Evolutionary conservation across 106 monocot genomes (phyloP).

Genomic region (Narthecium ossifragum): DNA sequence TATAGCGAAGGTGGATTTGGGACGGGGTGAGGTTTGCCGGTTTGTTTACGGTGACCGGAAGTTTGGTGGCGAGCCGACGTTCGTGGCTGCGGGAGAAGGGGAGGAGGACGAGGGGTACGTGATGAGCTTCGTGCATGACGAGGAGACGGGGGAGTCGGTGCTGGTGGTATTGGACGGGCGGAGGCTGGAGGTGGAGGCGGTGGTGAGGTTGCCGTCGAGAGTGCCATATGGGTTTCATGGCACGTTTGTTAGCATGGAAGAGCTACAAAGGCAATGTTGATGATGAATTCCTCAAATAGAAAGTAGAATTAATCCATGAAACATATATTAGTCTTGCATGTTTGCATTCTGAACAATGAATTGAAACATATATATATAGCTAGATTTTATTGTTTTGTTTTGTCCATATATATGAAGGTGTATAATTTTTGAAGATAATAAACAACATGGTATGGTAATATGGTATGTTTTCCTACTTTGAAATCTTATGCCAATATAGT

Average conservation of each 20-base stretch:
- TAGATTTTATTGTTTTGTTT: too few species aligned
- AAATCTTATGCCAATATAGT: too few species aligned
- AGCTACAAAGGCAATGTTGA: not conserved
- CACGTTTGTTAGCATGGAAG: slow-evolving; percentile 26
- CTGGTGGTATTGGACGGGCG: slow-evolving; percentile 44
- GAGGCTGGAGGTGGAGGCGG: slow-evolving; percentile 34
- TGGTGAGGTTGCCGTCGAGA: slow-evolving; percentile 44
- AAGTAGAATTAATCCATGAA: too few species aligned
- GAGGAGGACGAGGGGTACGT: slow-evolving; percentile 60
- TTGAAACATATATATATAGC: too few species aligned
- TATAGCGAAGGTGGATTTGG: slow-evolving; percentile 57
- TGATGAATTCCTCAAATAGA: too few species aligned
- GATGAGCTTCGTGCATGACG: slow-evolving; percentile 44
- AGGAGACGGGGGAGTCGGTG: slow-evolving; percentile 27
- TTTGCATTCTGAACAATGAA: too few species aligned
- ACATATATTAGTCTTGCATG: too few species aligned
- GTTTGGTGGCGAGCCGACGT: slow-evolving; percentile 57
- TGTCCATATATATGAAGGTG: too few species aligned
- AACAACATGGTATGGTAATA: too few species aligned
- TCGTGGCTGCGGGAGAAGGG: slow-evolving; percentile 19
- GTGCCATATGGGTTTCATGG: slow-evolving; percentile 79
- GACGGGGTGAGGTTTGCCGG: slow-evolving; percentile 28
- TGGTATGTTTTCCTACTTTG: too few species aligned
- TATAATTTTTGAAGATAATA: too few species aligned
- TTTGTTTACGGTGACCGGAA: slow-evolving; percentile 32